Evolutionary conservation across 73 alveolate genomes (phyloP).

Genomic region (Paramecium biaurelia): DNA sequence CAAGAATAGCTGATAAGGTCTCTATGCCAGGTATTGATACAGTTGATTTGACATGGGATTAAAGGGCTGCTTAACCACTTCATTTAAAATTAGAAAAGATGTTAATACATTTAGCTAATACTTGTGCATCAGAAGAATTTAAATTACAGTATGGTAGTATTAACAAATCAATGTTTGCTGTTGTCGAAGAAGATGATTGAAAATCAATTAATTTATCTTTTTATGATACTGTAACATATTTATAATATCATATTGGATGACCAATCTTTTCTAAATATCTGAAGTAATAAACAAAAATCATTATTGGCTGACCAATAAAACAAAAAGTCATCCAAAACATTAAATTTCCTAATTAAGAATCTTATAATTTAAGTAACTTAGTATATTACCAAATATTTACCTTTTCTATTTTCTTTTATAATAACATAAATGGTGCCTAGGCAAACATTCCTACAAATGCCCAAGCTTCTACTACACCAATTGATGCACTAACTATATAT

Average conservation of each 20-base stretch:
- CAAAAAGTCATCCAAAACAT: slow-evolving; percentile 82
- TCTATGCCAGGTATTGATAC: slow-evolving; percentile 16
- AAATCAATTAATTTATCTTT: neutral
- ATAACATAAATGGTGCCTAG: slow-evolving; percentile 79
- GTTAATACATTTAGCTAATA: neutral
- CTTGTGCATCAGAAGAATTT: slow-evolving; percentile 41
- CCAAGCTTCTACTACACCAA: slow-evolving; percentile 66
- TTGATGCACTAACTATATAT: slow-evolving; percentile 75
- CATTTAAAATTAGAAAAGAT: slow-evolving; percentile 2
- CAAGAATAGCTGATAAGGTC: slow-evolving; percentile 72
- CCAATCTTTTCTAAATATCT: slow-evolving; percentile 20
- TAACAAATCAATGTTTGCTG: slow-evolving; percentile 18
- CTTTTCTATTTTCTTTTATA: slow-evolving; percentile 73
- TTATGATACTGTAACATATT: neutral
- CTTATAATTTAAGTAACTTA: slow-evolving; percentile 56
- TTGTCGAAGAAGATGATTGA: slow-evolving; percentile 35
- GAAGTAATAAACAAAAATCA: slow-evolving; percentile 70
- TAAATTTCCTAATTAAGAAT: slow-evolving; percentile 73
- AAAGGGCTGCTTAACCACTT: neutral
- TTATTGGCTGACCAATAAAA: slow-evolving; percentile 86
- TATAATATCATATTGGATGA: slow-evolving; percentile 6
- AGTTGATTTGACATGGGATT: slow-evolving; percentile 26
- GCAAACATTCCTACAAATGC: slow-evolving; percentile 80
- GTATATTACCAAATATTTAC: neutral
- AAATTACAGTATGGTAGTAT: neutral